These are phyloP conservation scores for Epichloe aotearoae DNA, from an alignment of 2,329 filamentous ascomycete species.

Conservation along the genomic window DNA sequence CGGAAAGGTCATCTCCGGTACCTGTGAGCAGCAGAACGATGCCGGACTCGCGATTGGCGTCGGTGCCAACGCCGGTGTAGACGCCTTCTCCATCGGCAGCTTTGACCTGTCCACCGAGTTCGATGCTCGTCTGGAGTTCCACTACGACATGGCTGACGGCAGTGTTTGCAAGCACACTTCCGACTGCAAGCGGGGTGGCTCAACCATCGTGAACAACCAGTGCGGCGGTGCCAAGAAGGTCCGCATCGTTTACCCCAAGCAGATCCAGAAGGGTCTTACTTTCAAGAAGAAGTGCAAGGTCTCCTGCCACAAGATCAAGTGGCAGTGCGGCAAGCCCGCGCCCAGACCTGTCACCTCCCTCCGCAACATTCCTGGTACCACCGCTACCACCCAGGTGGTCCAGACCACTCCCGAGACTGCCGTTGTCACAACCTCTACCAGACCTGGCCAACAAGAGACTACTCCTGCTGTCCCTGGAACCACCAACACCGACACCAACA, in stretches of 20 bases:
- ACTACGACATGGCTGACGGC: slow-evolving; percentile 77
- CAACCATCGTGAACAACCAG: slow-evolving; percentile 67
- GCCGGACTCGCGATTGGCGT: slow-evolving; percentile 47
- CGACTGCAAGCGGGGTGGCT: slow-evolving; percentile 53
- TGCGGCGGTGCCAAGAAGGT: slow-evolving; percentile 85
- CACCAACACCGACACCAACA: not conserved
- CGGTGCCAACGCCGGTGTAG: slow-evolving; percentile 24
- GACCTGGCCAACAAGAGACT: slow-evolving; percentile 4
- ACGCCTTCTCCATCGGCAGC: slow-evolving; percentile 56
- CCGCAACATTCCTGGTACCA: not conserved
- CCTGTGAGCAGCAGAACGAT: slow-evolving; percentile 30
- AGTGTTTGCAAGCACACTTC: slow-evolving; percentile 67
- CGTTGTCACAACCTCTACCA: not conserved
- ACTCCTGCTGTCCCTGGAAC: slow-evolving; percentile 10
- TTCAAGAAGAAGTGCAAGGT: slow-evolving; percentile 50
- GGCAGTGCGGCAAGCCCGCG: slow-evolving; percentile 46
- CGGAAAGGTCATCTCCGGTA: slow-evolving; percentile 48
- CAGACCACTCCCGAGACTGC: not conserved
- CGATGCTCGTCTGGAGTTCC: slow-evolving; percentile 69
- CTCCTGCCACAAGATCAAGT: slow-evolving; percentile 27
- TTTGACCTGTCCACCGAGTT: slow-evolving; percentile 63
- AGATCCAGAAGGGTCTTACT: slow-evolving; percentile 27
- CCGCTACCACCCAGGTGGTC: not conserved
- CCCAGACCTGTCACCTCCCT: not conserved
- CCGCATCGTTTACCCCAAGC: slow-evolving; percentile 52